phyloP scores from a whole-genome alignment of 2,329 filamentous ascomycete genomes.

The Teratosphaeriaceae sp. region DNA sequence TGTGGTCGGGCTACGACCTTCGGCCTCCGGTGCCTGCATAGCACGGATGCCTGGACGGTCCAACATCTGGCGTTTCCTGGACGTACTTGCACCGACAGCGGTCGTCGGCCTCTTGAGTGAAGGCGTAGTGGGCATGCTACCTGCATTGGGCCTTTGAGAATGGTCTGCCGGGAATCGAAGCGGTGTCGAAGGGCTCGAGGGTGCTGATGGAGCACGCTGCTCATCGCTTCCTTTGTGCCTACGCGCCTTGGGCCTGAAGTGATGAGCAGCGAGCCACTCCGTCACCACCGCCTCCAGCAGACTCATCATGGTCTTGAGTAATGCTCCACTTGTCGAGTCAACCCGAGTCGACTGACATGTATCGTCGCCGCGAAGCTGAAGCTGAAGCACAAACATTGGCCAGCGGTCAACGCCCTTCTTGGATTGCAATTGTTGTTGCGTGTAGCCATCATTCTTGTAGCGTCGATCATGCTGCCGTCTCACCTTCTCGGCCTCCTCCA shows the following conservation, averaged over 20 bases:
- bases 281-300: conserved; percentile 62
- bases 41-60: background rate
- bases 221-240: conserved; percentile 12
- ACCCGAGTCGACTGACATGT: conserved; percentile 2
- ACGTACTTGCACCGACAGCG: background rate
- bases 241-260: conserved; percentile 53
- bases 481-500: conserved; percentile 33
- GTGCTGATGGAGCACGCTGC: conserved; percentile 3
- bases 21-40: no score
- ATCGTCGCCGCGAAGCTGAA: conserved; percentile 14
- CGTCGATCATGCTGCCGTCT: conserved; percentile 32
- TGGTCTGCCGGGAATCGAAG: no score
- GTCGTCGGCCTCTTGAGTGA: conserved; percentile 5
- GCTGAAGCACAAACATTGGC: conserved; percentile 82
- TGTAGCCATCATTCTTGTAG: conserved; percentile 44
- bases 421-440: conserved; percentile 45
- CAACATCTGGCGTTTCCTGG: conserved; percentile 6
- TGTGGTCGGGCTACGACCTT: background rate
- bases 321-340: conserved; percentile 15
- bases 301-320: conserved; percentile 52
- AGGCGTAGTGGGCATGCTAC: background rate
- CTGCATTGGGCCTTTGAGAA: background rate
- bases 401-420: conserved; percentile 69
- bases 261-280: conserved; percentile 68
- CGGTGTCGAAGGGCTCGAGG: conserved; percentile 1